A percentile compares a stretch with the other conserved stretches of the same genome.
Evolutionary conservation across 176 grass and related monocot genomes (phyloP).

Genomic region (Triticum urartu): DNA sequence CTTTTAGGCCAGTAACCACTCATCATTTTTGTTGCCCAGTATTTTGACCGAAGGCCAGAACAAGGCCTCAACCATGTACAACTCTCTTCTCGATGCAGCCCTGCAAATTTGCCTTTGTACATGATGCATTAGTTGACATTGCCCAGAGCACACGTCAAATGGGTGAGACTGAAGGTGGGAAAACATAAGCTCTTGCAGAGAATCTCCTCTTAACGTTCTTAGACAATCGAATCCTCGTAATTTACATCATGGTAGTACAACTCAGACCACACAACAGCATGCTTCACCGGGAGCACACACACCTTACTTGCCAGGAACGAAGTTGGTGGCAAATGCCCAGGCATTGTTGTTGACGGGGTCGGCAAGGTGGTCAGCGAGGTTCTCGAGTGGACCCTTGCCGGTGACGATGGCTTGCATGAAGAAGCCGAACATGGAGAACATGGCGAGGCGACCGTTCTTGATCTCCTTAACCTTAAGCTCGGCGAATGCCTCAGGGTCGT

Average conservation of each 20-base stretch:
- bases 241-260: background rate
- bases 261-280: background rate
- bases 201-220: background rate
- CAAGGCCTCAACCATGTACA: no score
- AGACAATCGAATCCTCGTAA: background rate
- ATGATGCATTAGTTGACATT: no score
- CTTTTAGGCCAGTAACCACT: no score
- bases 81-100: no score
- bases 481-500: slow-evolving; percentile 58
- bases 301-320: slow-evolving; percentile 63
- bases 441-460: slow-evolving; percentile 83
- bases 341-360: slow-evolving; percentile 94
- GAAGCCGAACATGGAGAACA: slow-evolving; percentile 96
- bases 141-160: no score
- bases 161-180: no score
- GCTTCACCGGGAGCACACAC: background rate
- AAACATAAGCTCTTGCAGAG: background rate
- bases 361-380: slow-evolving; percentile 72
- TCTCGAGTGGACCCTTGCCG: slow-evolving; percentile 81
- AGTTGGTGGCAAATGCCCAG: slow-evolving; percentile 87
- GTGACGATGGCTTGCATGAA: slow-evolving; percentile 91
- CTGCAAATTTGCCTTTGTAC: no score
- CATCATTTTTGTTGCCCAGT: no score
- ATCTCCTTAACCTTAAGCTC: slow-evolving; percentile 92
- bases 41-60: no score